Evolutionary conservation across 495 filamentous ascomycete species (phyloP).

Genomic region (Aspergillus conjunctus): DNA sequence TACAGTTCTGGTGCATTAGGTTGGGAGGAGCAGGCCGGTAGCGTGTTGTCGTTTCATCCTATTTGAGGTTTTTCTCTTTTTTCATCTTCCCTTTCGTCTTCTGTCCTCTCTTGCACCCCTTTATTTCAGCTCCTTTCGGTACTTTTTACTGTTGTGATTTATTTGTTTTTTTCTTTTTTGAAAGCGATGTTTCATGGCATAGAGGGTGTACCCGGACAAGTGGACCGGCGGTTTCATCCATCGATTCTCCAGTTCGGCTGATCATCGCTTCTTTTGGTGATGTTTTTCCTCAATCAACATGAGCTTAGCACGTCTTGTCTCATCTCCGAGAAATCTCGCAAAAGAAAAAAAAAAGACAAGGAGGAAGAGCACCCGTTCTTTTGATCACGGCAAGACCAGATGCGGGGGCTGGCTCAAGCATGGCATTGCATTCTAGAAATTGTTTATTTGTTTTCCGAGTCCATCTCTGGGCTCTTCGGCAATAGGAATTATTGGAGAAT

Average conservation of each 20-base stretch:
- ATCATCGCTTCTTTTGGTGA: constrained; percentile 38
- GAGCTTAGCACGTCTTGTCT: constrained; percentile 33
- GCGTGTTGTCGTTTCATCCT: constrained; percentile 43
- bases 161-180: constrained; percentile 22
- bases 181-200: constrained; percentile 40
- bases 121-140: constrained; percentile 32
- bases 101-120: constrained; percentile 29
- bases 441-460: constrained; percentile 31
- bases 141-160: constrained; percentile 31
- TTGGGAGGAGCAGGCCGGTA: constrained; percentile 55
- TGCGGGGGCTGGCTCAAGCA: constrained; percentile 36
- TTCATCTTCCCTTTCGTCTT: constrained; percentile 30
- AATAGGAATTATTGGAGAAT: constrained; percentile 51
- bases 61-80: constrained; percentile 33
- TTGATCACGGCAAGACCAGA: constrained; percentile 31
- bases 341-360: neutral
- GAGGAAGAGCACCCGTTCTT: constrained; percentile 27
- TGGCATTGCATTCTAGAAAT: constrained; percentile 51
- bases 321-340: constrained; percentile 24
- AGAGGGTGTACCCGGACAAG: constrained; percentile 32
- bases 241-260: constrained; percentile 40
- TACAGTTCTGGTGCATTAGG: constrained; percentile 54
- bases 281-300: constrained; percentile 33
- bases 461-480: constrained; percentile 44
- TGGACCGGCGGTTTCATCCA: constrained; percentile 44